Base-by-base conservation (phyloP, 108 stramenopile genomes). In the Cyclotella choctawhatcheeana region DNA sequence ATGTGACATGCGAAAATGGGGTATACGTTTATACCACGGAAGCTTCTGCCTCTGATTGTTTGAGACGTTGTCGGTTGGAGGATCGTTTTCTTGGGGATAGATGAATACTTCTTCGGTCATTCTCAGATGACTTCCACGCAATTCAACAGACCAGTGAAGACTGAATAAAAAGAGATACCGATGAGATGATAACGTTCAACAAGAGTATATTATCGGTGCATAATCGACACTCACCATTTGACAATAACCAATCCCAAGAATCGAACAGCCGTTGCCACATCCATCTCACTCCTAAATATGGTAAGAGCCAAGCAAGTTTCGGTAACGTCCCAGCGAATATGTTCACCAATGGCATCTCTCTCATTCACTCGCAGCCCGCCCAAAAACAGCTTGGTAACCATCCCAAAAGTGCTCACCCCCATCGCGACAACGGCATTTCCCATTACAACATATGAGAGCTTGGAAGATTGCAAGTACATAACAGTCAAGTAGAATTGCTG, bases 281-380 rank as follows among this genome's bases (percentile, higher is more conserved):
- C 91, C 52, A 99, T 72, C 81, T 98, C 98, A 44, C 89, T 78
- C 31, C 98, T 91, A 85, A 99, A 99, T 54, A 98, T 96, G 21
- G 99, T 97, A 65, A 99, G 80, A 0, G 99, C 98, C 43, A 99
- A 67, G 76, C 97, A 97, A 6, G 97, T 99, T 86, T 99, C 99
- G 18, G 96, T 97, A 58, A 99, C 82, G 58, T 97, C 89, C 95
- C 97, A 99, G 5, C 97, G 90, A 40, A 95, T 86, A 73, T 91
- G 91, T 59, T 99, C 98, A 54, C 76, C 83, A 47, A 98, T 71
- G 6, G 93, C 89, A 84, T 98, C 97, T 2, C 94, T 87, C 77
- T 99, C 98, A 50, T 77, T 79, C 43, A 86, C 76, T 12, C 98
- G 82, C 48, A 99, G 72, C 25, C 88, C 91, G 18, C 90, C 74